phyloP scores from a whole-genome alignment of 352 stramenopile species.

The Poterioochromonas sp. region DNA sequence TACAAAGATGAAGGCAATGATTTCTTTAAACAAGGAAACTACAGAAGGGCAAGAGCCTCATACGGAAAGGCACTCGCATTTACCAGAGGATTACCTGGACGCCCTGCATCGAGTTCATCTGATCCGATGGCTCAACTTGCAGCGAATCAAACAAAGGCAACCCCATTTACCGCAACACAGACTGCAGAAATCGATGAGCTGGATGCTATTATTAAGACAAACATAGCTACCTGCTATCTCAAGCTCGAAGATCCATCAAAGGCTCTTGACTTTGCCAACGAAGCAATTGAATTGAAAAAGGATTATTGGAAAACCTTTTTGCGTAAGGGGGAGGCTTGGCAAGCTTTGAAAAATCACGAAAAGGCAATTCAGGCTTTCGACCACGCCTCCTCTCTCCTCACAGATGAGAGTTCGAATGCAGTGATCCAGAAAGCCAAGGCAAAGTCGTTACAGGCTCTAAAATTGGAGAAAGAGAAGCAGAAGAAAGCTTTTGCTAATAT shows the following conservation, averaged over 20 bases:
- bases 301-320: neutral
- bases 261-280: neutral
- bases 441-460: neutral
- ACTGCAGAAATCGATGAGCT: neutral
- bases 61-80: neutral
- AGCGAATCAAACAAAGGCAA: neutral
- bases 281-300: neutral
- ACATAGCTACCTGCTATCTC: neutral
- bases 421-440: neutral
- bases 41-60: neutral
- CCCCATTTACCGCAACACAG: neutral
- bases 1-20: constrained; percentile 15
- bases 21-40: neutral
- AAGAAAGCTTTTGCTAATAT: constrained; percentile 17
- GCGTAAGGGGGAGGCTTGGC: neutral
- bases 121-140: neutral
- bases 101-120: neutral
- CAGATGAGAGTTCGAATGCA: neutral
- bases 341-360: neutral
- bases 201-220: constrained; percentile 10
- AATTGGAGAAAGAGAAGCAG: neutral
- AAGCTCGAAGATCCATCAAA: neutral
- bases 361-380: neutral
- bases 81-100: constrained; percentile 13
- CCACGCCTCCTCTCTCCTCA: neutral